These are phyloP conservation scores for Phytopythium litorale DNA, from an alignment of 352 stramenopile species.

Conservation along the genomic window DNA sequence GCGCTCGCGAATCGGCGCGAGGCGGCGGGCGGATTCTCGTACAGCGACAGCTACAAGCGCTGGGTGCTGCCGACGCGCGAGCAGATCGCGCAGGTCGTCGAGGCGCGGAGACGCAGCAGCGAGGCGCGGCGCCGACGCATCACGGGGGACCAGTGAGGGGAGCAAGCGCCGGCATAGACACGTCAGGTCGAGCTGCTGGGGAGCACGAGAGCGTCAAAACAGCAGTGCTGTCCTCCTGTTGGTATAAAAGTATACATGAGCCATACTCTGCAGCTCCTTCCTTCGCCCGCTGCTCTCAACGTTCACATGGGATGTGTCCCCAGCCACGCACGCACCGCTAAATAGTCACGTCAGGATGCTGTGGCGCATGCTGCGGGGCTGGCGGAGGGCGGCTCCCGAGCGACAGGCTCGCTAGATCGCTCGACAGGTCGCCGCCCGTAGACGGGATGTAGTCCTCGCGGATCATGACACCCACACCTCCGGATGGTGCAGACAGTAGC, in stretches of 20 bases:
- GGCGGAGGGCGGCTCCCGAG: slow-evolving; percentile 21
- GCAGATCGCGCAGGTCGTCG: slow-evolving; percentile 34
- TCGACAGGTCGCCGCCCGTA: slow-evolving; percentile 36
- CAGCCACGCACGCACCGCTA: slow-evolving; percentile 12
- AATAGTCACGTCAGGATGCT: slow-evolving; percentile 36
- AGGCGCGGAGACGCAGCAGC: slow-evolving; percentile 8
- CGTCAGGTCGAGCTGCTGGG: neutral
- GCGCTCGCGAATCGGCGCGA: slow-evolving; percentile 37
- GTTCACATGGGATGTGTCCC: neutral
- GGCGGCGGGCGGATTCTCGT: slow-evolving; percentile 31
- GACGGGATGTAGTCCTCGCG: slow-evolving; percentile 78
- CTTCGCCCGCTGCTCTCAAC: neutral
- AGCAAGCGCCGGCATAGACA: neutral
- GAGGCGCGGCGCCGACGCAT: slow-evolving; percentile 7
- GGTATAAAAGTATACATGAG: slow-evolving; percentile 3
- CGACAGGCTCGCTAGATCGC: slow-evolving; percentile 51
- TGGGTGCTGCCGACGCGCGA: slow-evolving; percentile 70
- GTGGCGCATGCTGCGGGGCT: neutral
- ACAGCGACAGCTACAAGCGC: slow-evolving; percentile 51
- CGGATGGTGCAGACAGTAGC: neutral
- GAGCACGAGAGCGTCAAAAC: neutral
- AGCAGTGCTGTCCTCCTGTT: neutral
- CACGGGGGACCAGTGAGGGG: neutral
- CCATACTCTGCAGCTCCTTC: neutral
- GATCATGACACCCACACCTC: slow-evolving; percentile 32